Percentiles rank a stretch among this genome's conserved stretches.
phyloP scores from a whole-genome alignment of 1,284 basidiomycete species.

The Afroboletus lepidellus region DNA sequence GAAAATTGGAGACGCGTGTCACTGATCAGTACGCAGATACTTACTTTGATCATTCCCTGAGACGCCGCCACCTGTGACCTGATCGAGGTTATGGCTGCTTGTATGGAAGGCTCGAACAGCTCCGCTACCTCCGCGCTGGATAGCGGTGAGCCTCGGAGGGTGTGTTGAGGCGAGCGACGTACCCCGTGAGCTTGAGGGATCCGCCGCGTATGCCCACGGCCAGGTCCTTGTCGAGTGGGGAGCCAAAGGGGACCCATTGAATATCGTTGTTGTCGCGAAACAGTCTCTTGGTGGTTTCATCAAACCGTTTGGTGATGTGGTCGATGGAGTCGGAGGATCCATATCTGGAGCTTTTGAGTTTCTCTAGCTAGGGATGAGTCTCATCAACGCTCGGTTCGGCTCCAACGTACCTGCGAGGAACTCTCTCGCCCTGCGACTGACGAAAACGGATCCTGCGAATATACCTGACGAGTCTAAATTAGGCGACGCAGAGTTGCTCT shows the following conservation, averaged over 20 bases:
- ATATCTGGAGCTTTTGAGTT: constrained; percentile 67
- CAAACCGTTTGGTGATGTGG: constrained; percentile 70
- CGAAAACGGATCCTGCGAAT: constrained; percentile 80
- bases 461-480: constrained; percentile 45
- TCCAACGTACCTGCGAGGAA: constrained; percentile 57
- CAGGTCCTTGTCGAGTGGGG: constrained; percentile 69
- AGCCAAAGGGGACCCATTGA: constrained; percentile 75
- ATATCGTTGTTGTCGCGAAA: constrained; percentile 65
- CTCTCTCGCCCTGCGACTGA: constrained; percentile 64
- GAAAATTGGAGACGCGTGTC: constrained; percentile 7
- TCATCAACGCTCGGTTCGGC: background rate
- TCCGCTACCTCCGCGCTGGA: constrained; percentile 59
- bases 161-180: constrained; percentile 18
- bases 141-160: constrained; percentile 5
- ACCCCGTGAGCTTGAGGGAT: constrained; percentile 70
- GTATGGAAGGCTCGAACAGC: constrained; percentile 73
- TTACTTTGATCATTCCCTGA: constrained; percentile 61
- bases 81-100: constrained; percentile 68
- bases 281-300: constrained; percentile 75
- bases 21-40: constrained; percentile 3
- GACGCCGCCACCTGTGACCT: constrained; percentile 66
- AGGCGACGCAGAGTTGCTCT: background rate
- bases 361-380: constrained; percentile 44
- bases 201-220: constrained; percentile 68
- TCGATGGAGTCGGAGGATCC: constrained; percentile 66